Evolutionary conservation across 2,329 filamentous ascomycete species (phyloP), one percentile per base, ranked within the genome.

Genomic region (Diaporthe helianthi): DNA sequence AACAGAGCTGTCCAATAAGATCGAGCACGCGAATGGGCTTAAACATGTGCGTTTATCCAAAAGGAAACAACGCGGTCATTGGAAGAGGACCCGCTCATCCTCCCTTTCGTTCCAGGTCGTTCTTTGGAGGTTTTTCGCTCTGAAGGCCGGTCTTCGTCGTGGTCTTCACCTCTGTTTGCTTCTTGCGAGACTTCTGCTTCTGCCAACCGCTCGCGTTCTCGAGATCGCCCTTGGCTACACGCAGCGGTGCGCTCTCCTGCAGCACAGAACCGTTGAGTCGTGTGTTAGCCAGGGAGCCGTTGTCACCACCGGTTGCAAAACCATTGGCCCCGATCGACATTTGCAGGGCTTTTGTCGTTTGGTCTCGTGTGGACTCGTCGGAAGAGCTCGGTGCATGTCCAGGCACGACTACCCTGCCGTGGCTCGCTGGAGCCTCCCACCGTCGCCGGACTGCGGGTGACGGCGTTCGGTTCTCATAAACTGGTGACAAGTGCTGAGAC

Each of bases 391-490:
- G 63, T 4, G n/a, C 24, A 29, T 44, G 71, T 72, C 10, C 53
- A 31, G 38, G 74, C 55, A 55, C 70, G 31, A 52, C 68, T n/a
- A 49, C 12, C 54, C 29, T 69, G 24, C 69, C 69, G 51, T 47
- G 36, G 51, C 74, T 76, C 22, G 74, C 70, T 15, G 79, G 75
- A 2, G 79, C 72, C 33, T 89, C 87, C 61, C 84, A 80, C 58
- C 85, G 89, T 67, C 90, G 84, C 67, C 82, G 81, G 15, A 85
- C 82, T 3, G 85, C 91, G 1, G 92, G 91, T 1, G 92, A 93
- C 2, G 91, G 90, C 0, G 90, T 91, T n/a, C 86, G 85, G 7
- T 87, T 86, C 79, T 94, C 92, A 66, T 91, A 91, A 0, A 94
- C 92, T 0, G 92, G 92, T 0, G 92, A 94, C 2, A 94, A 83